Base-by-base conservation (phyloP, 1,284 basidiomycete genomes). In the Leccinum fallax region DNA sequence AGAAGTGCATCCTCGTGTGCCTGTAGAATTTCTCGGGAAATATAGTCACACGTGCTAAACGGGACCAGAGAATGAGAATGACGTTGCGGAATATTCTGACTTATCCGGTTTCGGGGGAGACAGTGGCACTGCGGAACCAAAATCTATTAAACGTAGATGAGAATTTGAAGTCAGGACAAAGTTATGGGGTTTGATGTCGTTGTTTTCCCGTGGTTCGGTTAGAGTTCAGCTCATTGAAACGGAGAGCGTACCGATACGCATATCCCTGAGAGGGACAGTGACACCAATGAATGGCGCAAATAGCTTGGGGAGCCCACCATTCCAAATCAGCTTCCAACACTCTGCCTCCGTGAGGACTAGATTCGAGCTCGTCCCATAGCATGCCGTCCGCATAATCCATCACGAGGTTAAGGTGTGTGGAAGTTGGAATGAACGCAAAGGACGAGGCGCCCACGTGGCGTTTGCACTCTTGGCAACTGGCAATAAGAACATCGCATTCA, bases 181-280 rank as follows among this genome's bases (percentile, higher is more conserved):
- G 74, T 98, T 98, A 64, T 95, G 92, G 0, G 95, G 95, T 71
- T 98, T 98, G 73, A 97, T 84, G 68, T 97, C 95, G 4, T 94
- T 94, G 69, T 21, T 8, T 40, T 28, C n/a, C 19, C 21, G 53
- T 3, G 48, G 48, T 40, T 69, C 19, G 55, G 57, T 36, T 13
- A 26, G 7, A 10, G 7, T 43, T 16, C 6, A 53, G 3, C 15
- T 5, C 1, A 19, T 36, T 38, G 26, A 21, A 48, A 24, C 5
- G 46, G 26, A 58, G 6, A 40, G 71, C 84, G 19, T 63, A 93
- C 92, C 94, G 85, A 76, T 97, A 94, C 0, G 83, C 92, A 73
- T 91, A 96, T 0, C 91, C 92, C 67, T 90, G 86, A 0, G 81
- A 81, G 74, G 30, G 30, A 30, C 30, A 30, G 9, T 97, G 95